Evolutionary conservation across 768 basidiomycete species (phyloP).

Genomic region (Suillus subalutaceus): DNA sequence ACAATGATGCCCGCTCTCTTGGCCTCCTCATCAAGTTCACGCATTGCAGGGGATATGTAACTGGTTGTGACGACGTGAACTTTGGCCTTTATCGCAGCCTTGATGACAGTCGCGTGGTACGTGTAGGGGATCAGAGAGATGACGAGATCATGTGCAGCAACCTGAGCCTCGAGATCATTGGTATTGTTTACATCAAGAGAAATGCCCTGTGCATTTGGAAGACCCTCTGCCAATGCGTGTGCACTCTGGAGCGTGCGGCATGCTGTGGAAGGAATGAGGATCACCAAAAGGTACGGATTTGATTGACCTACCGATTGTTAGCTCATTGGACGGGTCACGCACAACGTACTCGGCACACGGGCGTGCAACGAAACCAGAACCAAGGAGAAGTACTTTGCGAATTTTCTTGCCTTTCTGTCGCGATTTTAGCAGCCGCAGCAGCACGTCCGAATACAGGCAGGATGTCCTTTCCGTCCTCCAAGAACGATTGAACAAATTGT

Average conservation of each 20-base stretch:
- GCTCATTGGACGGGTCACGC: slow-evolving; percentile 74
- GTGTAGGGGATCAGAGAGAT: slow-evolving; percentile 97
- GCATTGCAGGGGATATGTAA: slow-evolving; percentile 92
- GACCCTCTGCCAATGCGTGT: slow-evolving; percentile 62
- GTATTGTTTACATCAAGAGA: slow-evolving; percentile 81
- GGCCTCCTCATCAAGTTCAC: slow-evolving; percentile 76
- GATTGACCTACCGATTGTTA: slow-evolving; percentile 73
- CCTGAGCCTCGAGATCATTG: slow-evolving; percentile 72
- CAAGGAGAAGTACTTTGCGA: slow-evolving; percentile 79
- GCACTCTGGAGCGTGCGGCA: slow-evolving; percentile 87
- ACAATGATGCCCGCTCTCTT: slow-evolving; percentile 91
- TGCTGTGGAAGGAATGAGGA: slow-evolving; percentile 44
- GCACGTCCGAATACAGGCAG: slow-evolving; percentile 76
- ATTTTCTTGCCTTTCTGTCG: slow-evolving; percentile 55
- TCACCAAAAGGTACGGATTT: background rate
- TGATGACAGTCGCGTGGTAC: slow-evolving; percentile 86
- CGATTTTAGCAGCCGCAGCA: slow-evolving; percentile 45
- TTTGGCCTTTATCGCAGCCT: slow-evolving; percentile 80
- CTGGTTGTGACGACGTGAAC: slow-evolving; percentile 95
- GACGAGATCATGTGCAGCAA: slow-evolving; percentile 89
- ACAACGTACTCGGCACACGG: slow-evolving; percentile 96
- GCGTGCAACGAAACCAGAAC: slow-evolving; percentile 92
- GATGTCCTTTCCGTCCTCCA: slow-evolving; percentile 74
- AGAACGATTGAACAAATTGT: slow-evolving; percentile 80
- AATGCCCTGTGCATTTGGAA: slow-evolving; percentile 72